Base-by-base conservation (phyloP, 768 basidiomycete genomes). In the Lactarius indigo region DNA sequence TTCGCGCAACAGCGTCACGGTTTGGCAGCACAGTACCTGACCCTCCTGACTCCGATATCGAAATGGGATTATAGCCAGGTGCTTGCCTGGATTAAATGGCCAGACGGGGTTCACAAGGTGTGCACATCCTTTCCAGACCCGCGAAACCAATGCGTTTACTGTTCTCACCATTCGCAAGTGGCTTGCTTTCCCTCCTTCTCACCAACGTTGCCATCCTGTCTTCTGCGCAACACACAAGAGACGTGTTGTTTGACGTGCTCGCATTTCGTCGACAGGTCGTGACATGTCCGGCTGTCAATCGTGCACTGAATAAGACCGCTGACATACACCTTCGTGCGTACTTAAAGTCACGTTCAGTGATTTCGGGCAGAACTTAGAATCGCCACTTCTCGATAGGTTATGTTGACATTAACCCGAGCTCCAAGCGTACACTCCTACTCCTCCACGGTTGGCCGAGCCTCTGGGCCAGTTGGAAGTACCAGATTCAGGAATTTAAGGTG, bases 381-480 rank as follows among this genome's bases (percentile, higher is more conserved):
- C 18, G 2, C 35, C 44, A 18, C 8, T 28, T 1, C 28, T 42
- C 13, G 26, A 26, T 26, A 71, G 71, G 57, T 18, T 91, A 90
- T 73, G 81, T 86, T 31, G 83, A 91, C 55, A 71, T 90, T 61
- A 89, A 90, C 69, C 79, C 84, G 13, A 69, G 65, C 0, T 83
- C 84, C 7, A 73, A 81, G 23, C 77, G 75, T 15, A 83, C 86
- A 1, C 75, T 91, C 3, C 33, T 92, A 28, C 81, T 92, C 80
- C 85, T 91, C 0, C 90, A 92, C 70, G 90, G 90, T 8, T 92
- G 90, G 90, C 90, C 90, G 1, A 82, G 86, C 69, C 74, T 91
- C 5, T 92, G 90, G 90, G 87, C 85, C 64, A 84, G 83, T 23
- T 92, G 90, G 90, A 81, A 86, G 35, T 82, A 82, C 41, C 90